Base-by-base conservation (phyloP, 192 early-diverging fungal genomes). In the Umbelopsis vinacea region DNA sequence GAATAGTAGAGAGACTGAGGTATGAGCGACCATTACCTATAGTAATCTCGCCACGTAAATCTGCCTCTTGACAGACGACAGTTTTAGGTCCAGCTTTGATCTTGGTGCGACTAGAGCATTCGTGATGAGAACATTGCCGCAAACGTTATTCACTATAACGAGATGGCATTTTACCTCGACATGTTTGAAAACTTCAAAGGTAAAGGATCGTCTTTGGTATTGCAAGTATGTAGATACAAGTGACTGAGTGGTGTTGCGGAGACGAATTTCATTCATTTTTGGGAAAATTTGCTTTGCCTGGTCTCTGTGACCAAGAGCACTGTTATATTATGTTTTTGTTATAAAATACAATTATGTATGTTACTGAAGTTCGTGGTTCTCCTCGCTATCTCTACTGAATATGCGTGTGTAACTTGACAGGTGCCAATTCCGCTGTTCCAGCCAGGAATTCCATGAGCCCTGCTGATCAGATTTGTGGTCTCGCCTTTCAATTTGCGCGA, bases 41-140 rank as follows among this genome's bases (percentile, higher is more conserved):
- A 11, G 70, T 55, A 24, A 87, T 82, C 43, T 84, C 82, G 29
- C 86, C 86, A 60, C 79, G 54, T n/a, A 87, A 76, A 45, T 85
- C 84, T 10, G 80, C 82, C 55, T 87, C 86, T 68, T 84, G 77
- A 67, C 86, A 87, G 0, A 87, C 84, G 19, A 87, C 53, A 12
- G 80, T 78, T 67, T 67, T 70, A 26, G 46, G 23, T 19, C 74
- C 78, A 38, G 69, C 77, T 63, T 69, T 79, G 21, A 79, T 50
- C 26, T 33, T 63, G 26, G 6, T 63, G 17, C 33, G 57, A 35
- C 26, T 63, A 35, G 6, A 37, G 17, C 6, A 29, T 38, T 63
- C 29, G 19, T n/a, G 8, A 17, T 63, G 29, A 21, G 15, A 1
- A 50, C 5, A 21, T n/a, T 2, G n/a, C 4, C 6, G 6, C 1